phyloP scores from a whole-genome alignment of 2,329 filamentous ascomycete genomes.

The Sphaerostilbella broomeana region DNA sequence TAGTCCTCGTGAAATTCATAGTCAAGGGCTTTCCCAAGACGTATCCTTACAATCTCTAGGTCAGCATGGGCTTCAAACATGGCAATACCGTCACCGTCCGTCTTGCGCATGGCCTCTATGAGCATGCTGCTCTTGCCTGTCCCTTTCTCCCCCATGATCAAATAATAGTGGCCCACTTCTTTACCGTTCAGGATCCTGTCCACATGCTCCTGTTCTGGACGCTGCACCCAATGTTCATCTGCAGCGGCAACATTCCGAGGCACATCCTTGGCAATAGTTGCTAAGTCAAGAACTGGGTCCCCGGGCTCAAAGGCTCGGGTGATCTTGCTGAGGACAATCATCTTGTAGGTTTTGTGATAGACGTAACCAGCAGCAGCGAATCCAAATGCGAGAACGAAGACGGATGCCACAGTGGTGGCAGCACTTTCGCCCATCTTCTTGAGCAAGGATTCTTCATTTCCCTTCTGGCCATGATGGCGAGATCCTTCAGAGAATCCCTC shows the following conservation, averaged over 20 bases:
- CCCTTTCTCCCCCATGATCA: constrained; percentile 91
- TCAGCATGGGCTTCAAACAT: constrained; percentile 98
- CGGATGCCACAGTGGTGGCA: constrained; percentile 68
- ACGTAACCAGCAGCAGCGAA: constrained; percentile 63
- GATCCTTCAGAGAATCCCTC: neutral
- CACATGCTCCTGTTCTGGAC: constrained; percentile 74
- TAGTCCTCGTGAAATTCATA: constrained; percentile 98
- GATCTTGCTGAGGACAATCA: constrained; percentile 87
- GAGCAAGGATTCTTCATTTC: constrained; percentile 30
- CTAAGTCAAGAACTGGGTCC: constrained; percentile 80
- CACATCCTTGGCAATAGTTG: constrained; percentile 55
- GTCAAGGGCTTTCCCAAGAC: constrained; percentile 87
- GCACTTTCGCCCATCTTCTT: constrained; percentile 67
- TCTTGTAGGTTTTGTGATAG: constrained; percentile 83
- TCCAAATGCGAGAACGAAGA: constrained; percentile 61
- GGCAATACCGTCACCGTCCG: constrained; percentile 78
- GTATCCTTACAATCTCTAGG: constrained; percentile 87
- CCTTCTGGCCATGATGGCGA: neutral
- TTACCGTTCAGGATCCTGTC: constrained; percentile 75
- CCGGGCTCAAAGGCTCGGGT: constrained; percentile 84
- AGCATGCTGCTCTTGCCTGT: constrained; percentile 97
- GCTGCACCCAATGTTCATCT: constrained; percentile 61
- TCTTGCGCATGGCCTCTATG: constrained; percentile 87
- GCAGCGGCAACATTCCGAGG: constrained; percentile 37
- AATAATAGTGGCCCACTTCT: constrained; percentile 75